These are phyloP conservation scores for Tephrocybe sp. DNA, from an alignment of 768 basidiomycete species.

Conservation along the genomic window DNA sequence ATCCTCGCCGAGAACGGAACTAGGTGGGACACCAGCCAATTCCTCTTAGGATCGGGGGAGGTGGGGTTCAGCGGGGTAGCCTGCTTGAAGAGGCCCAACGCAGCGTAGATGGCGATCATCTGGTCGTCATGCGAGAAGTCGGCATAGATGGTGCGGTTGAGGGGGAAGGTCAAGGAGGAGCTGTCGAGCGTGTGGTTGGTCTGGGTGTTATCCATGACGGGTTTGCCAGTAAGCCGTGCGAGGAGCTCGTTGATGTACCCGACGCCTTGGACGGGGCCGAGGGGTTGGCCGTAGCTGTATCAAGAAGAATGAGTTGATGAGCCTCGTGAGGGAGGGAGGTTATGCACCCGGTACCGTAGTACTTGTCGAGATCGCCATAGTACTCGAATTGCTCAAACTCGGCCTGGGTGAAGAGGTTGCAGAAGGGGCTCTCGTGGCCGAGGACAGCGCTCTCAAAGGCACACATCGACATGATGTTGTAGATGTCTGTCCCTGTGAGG, in stretches of 20 bases:
- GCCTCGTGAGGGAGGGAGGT: too few relatives aligned
- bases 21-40: slow-evolving; percentile 58
- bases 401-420: slow-evolving; percentile 59
- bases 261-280: slow-evolving; percentile 80
- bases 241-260: slow-evolving; percentile 91
- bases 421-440: slow-evolving; percentile 61
- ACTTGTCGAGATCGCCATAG: slow-evolving; percentile 72
- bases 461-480: slow-evolving; percentile 70
- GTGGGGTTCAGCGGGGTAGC: slow-evolving; percentile 30
- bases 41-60: slow-evolving; percentile 30
- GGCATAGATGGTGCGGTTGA: slow-evolving; percentile 61
- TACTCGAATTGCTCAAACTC: slow-evolving; percentile 76
- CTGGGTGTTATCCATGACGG: slow-evolving; percentile 69
- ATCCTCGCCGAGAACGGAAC: slow-evolving; percentile 78
- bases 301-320: neutral
- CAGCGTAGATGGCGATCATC: slow-evolving; percentile 77
- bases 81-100: slow-evolving; percentile 53
- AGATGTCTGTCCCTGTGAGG: slow-evolving; percentile 53
- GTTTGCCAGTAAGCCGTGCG: slow-evolving; percentile 66
- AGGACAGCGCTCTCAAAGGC: slow-evolving; percentile 74
- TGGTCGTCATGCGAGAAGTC: slow-evolving; percentile 90
- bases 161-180: slow-evolving; percentile 68
- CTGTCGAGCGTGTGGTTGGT: slow-evolving; percentile 74
- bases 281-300: slow-evolving; percentile 61
- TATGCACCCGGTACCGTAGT: slow-evolving; percentile 72